phyloP scores from a whole-genome alignment of 257 asterid species.

The Scutellaria barbata region DNA sequence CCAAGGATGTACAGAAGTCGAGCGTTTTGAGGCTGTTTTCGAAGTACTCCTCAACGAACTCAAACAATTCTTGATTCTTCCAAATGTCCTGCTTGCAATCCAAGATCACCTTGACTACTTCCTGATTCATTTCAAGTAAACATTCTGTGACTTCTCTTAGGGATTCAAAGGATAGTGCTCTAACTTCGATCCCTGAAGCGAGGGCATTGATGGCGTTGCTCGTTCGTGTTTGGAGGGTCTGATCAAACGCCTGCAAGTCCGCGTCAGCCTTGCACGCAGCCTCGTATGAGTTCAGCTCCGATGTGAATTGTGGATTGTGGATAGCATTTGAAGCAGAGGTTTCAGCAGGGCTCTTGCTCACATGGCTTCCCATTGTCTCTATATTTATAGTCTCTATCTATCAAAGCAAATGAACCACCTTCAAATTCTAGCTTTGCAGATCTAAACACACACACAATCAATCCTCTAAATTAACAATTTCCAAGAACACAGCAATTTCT shows the following conservation, averaged over 20 bases:
- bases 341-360: constrained; percentile 83
- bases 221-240: constrained; percentile 68
- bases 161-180: constrained; percentile 85
- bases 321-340: constrained; percentile 57
- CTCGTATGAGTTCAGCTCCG: constrained; percentile 69
- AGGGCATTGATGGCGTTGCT: constrained; percentile 65
- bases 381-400: constrained; percentile 23
- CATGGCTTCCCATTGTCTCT: constrained; percentile 74
- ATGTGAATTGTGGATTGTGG: constrained; percentile 54
- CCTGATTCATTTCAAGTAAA: constrained; percentile 85
- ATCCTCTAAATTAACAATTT: background rate
- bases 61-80: constrained; percentile 80
- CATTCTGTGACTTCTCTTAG: constrained; percentile 78
- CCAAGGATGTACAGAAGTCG: constrained; percentile 74
- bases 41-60: constrained; percentile 82
- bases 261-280: constrained; percentile 76
- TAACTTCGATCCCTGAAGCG: constrained; percentile 86
- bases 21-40: constrained; percentile 79
- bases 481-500: background rate
- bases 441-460: constrained; percentile 13
- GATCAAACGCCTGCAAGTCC: constrained; percentile 72
- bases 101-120: constrained; percentile 84
- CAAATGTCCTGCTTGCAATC: constrained; percentile 95
- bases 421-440: constrained; percentile 16
- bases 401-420: background rate